Evolutionary conservation across 176 grass and related monocot genomes (phyloP).

Genomic region (Guadua angustifolia): DNA sequence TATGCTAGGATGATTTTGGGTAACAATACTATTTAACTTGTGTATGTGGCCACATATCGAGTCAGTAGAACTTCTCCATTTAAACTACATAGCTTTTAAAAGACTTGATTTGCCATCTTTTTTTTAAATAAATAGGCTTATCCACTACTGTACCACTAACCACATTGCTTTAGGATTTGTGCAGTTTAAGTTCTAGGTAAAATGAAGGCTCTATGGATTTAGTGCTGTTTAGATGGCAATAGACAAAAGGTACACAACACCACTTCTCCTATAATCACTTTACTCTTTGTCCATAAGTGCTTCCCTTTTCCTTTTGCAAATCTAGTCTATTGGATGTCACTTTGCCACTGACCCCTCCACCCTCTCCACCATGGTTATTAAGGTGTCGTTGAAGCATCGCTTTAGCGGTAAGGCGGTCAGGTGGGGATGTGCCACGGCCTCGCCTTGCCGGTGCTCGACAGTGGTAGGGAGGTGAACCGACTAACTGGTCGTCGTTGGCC

Average conservation of each 20-base stretch:
- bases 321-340: background rate
- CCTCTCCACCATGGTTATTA: background rate
- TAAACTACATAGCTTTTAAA: background rate
- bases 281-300: background rate
- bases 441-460: no score
- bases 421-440: no score
- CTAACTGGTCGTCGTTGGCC: no score
- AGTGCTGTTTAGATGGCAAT: conserved; percentile 26
- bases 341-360: background rate
- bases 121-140: no score
- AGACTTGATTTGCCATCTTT: background rate
- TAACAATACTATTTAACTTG: background rate
- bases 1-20: background rate
- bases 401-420: no score
- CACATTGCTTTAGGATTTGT: background rate
- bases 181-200: background rate
- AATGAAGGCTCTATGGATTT: background rate
- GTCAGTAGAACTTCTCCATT: background rate
- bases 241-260: background rate
- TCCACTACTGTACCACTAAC: no score
- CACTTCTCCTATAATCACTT: conserved; percentile 13
- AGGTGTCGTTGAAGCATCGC: no score
- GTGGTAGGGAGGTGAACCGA: no score
- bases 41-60: background rate
- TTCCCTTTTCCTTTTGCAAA: background rate